Percentiles rank a stretch among this genome's conserved stretches.
These are phyloP conservation scores for Xylaria sp. DNA, from an alignment of 2,329 filamentous ascomycete genomes.

Conservation along the genomic window DNA sequence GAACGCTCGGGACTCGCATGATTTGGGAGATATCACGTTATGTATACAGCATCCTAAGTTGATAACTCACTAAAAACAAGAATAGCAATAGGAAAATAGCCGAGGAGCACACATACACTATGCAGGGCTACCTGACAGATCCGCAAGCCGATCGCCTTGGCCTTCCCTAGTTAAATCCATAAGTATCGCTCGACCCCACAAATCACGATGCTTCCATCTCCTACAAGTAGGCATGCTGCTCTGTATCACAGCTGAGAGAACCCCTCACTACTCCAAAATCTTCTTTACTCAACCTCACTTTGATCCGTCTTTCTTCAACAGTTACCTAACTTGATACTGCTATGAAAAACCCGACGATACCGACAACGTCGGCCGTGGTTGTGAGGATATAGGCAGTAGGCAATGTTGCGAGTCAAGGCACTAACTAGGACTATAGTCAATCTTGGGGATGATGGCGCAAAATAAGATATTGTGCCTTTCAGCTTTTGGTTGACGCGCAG, in stretches of 20 bases:
- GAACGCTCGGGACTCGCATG: slow-evolving; percentile 7
- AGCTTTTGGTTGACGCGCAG: slow-evolving; percentile 22
- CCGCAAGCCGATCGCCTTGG: slow-evolving; percentile 9
- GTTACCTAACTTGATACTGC: slow-evolving; percentile 18
- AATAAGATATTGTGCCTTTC: slow-evolving; percentile 16
- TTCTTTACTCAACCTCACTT: slow-evolving; percentile 19
- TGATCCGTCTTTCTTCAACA: slow-evolving; percentile 4
- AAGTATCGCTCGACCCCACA: slow-evolving; percentile 18
- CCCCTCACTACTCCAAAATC: slow-evolving; percentile 21
- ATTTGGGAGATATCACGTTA: slow-evolving; percentile 8
- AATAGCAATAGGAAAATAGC: slow-evolving; percentile 6
- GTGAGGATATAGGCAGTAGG: slow-evolving; percentile 15
- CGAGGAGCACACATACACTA: not conserved
- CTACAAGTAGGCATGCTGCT: slow-evolving; percentile 1
- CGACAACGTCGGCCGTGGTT: slow-evolving; percentile 21
- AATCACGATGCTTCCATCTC: slow-evolving; percentile 13
- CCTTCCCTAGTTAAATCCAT: slow-evolving; percentile 8
- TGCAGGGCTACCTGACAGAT: not conserved
- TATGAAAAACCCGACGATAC: slow-evolving; percentile 25
- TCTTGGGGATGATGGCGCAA: slow-evolving; percentile 28
- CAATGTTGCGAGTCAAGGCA: slow-evolving; percentile 34
- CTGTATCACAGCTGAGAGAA: slow-evolving; percentile 7
- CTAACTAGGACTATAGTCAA: slow-evolving; percentile 39
- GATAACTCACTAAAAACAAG: slow-evolving; percentile 6
- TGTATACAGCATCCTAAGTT: not conserved